Evolutionary conservation across 352 stramenopile genomes (phyloP).

Genomic region (Globisporangium alternatum): DNA sequence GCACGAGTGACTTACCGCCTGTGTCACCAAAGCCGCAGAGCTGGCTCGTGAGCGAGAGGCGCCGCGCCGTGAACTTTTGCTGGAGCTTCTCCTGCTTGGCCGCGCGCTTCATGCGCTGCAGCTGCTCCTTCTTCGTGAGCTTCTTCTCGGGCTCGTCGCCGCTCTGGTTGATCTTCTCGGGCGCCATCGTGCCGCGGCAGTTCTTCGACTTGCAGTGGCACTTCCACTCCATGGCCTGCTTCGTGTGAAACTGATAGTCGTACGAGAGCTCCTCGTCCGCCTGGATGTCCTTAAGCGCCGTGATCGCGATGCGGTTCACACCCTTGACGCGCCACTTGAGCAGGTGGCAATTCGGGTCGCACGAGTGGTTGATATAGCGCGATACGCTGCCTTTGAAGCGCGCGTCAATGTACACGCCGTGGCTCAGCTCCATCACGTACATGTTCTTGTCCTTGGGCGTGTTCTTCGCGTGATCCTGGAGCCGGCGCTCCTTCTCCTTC

Average conservation of each 20-base stretch:
- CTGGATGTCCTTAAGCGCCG: conserved; percentile 86
- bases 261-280: conserved; percentile 91
- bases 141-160: conserved; percentile 44
- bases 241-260: conserved; percentile 94
- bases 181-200: conserved; percentile 86
- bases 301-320: conserved; percentile 92
- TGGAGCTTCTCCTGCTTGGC: conserved; percentile 65
- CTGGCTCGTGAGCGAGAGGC: conserved; percentile 62
- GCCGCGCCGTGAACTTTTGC: conserved; percentile 52
- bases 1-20: conserved; percentile 54
- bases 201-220: conserved; percentile 80
- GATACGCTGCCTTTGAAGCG: conserved; percentile 92
- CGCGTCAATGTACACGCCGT: conserved; percentile 95
- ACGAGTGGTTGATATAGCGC: conserved; percentile 98
- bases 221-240: conserved; percentile 82
- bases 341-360: conserved; percentile 94
- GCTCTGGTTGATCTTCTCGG: conserved; percentile 63
- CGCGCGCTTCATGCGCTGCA: conserved; percentile 65
- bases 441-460: conserved; percentile 95
- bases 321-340: conserved; percentile 94
- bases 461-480: conserved; percentile 79
- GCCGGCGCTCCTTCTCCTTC: conserved; percentile 85
- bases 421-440: conserved; percentile 94
- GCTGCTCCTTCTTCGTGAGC: conserved; percentile 77
- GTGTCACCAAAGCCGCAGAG: conserved; percentile 49